Evolutionary conservation across 129 eudicot genomes (phyloP).

Genomic region (Dittrichia graveolens): DNA sequence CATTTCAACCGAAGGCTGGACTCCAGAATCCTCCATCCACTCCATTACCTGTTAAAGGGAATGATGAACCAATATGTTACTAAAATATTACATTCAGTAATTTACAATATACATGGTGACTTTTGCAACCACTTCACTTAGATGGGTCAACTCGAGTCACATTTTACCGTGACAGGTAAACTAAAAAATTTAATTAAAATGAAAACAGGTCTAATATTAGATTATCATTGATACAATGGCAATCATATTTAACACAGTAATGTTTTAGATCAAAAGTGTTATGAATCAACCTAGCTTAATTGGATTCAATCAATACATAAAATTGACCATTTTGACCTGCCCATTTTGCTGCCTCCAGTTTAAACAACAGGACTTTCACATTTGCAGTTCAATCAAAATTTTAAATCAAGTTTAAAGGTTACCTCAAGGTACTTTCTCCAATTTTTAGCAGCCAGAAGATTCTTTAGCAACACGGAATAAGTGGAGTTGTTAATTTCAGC

Average conservation of each 20-base stretch:
- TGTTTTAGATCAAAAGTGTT: not conserved
- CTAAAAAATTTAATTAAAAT: no score
- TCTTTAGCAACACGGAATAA: constrained; percentile 67
- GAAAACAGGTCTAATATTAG: no score
- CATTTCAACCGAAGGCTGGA: constrained; percentile 56
- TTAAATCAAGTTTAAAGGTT: constrained; percentile 23
- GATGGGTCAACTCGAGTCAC: not conserved
- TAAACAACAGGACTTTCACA: not conserved
- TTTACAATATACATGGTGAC: not conserved
- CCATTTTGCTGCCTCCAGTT: not conserved
- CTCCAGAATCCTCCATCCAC: constrained; percentile 92
- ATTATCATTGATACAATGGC: no score
- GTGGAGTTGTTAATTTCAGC: constrained; percentile 65
- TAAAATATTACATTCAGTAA: no score
- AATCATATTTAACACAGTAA: not conserved
- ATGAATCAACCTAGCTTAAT: not conserved
- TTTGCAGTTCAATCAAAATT: constrained; percentile 11
- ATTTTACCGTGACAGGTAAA: not conserved
- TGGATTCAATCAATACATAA: not conserved
- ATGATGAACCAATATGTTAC: not conserved
- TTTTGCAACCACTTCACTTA: not conserved
- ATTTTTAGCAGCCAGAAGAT: constrained; percentile 77
- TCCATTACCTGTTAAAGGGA: constrained; percentile 66
- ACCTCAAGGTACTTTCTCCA: constrained; percentile 99
- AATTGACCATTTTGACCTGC: not conserved